Conservation (phyloP, 2,329 filamentous ascomycete genomes). For the Decorospora gaudefroyi region DNA sequence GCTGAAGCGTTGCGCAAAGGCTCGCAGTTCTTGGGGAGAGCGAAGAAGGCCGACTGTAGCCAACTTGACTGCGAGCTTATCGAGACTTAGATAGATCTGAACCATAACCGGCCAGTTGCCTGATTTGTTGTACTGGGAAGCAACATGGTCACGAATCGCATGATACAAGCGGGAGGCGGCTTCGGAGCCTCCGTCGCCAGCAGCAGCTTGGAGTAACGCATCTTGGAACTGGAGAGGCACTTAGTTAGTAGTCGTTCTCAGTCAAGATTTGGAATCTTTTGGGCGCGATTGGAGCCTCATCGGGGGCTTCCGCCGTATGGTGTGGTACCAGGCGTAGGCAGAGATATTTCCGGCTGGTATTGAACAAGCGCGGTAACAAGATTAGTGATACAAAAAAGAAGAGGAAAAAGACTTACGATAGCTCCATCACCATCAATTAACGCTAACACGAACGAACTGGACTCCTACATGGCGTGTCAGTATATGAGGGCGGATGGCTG, state of each 20-base stretch:
- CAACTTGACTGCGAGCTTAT: slow-evolving; percentile 52
- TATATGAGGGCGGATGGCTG: slow-evolving; percentile 2
- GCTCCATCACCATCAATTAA: slow-evolving; percentile 58
- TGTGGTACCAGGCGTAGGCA: too few relatives aligned
- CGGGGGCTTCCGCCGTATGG: too few relatives aligned
- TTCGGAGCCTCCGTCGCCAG: slow-evolving; percentile 52
- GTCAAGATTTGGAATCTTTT: background rate
- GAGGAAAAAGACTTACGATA: slow-evolving; percentile 42
- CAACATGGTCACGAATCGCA: slow-evolving; percentile 51
- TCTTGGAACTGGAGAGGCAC: slow-evolving; percentile 49
- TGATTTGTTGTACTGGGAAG: slow-evolving; percentile 48
- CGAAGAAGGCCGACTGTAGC: slow-evolving; percentile 49
- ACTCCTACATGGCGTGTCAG: slow-evolving; percentile 28
- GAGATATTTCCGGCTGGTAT: too few relatives aligned
- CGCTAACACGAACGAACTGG: slow-evolving; percentile 52
- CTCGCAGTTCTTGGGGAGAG: slow-evolving; percentile 47
- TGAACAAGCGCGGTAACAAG: too few relatives aligned
- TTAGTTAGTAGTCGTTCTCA: background rate
- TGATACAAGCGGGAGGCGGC: slow-evolving; percentile 52
- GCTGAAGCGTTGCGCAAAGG: slow-evolving; percentile 52
- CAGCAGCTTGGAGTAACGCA: slow-evolving; percentile 48
- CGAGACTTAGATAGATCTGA: slow-evolving; percentile 54
- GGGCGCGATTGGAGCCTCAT: too few relatives aligned
- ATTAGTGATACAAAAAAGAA: background rate
- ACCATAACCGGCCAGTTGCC: slow-evolving; percentile 53